Evolutionary conservation across 306 rosid species (phyloP), one percentile per base, ranked within the genome.

Genomic region (Quercus cerris): DNA sequence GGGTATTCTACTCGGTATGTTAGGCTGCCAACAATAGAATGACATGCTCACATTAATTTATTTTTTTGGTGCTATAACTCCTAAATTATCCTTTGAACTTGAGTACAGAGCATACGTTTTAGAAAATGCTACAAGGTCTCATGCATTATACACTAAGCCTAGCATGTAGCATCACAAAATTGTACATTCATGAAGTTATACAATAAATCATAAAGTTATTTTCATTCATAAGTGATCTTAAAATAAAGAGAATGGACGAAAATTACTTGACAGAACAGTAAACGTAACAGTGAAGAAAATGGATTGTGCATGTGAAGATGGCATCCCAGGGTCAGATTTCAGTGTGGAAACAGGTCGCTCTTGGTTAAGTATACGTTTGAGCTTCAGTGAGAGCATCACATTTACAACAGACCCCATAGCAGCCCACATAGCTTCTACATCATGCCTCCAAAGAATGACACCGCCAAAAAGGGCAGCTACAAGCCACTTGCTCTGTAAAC

Each of bases 271-370:
- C 73, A 87, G 54, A 77, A 85, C 66, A 28, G 79, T 73, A 75
- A 91, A 88, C 23, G 80, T 19, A 56, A 71, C 75, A 70, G 70
- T 69, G 87, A 89, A 95, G 94, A 89, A 95, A 78, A 95, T 89
- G 75, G 91, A 89, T 71, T 93, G 98, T 31, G 93, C 85, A 63
- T 95, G 99, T 19, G 99, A 84, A 66, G 99, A 95, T 5, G 99
- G 99, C 99, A 95, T 93, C 80, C 98, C 99, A 20, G 97, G 99
- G 81, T 89, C 99, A 12, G 97, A 84, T 90, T 86, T 89, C 74
- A 84, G 11, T 44, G 85, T 69, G 71, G 96, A 73, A 81, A 77
- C 58, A 54, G 98, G 99, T 35, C 98, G 89, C 75, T 93, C 95
- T 82, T 95, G 99, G 85, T 95, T 95, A 35, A 95, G 75, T 73